phyloP scores from a whole-genome alignment of 495 filamentous ascomycete genomes.

The Recurvomyces mirabilis region DNA sequence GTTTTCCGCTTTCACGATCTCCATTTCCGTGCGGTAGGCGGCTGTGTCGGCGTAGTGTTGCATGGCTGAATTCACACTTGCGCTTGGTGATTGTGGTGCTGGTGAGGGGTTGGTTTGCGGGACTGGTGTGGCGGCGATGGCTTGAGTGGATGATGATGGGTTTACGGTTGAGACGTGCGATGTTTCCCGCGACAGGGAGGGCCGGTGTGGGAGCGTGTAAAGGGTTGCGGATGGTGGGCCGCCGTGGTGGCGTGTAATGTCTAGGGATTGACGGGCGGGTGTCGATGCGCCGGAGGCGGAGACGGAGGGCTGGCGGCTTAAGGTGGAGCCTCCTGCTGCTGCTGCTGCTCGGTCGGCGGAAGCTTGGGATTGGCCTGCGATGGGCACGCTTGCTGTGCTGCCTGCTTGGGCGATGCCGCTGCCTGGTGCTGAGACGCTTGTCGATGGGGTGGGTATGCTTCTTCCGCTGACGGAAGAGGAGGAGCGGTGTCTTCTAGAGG shows the following conservation, averaged over 20 bases:
- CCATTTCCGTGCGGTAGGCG: constrained; percentile 58
- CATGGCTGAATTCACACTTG: constrained; percentile 19
- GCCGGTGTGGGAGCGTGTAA: constrained; percentile 14
- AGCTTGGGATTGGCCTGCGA: constrained; percentile 17
- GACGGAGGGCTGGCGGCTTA: constrained; percentile 12
- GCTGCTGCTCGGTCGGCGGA: constrained; percentile 21
- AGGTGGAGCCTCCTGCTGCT: not conserved
- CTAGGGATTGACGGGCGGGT: constrained; percentile 19
- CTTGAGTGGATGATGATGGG: constrained; percentile 1
- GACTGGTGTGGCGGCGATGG: constrained; percentile 6
- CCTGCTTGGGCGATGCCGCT: constrained; percentile 29
- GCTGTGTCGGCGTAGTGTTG: constrained; percentile 60
- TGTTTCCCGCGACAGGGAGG: constrained; percentile 12
- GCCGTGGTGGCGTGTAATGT: constrained; percentile 7
- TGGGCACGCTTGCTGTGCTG: constrained; percentile 10
- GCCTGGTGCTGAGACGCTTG: constrained; percentile 25
- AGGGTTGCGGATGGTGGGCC: not conserved
- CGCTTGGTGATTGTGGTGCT: constrained; percentile 18
- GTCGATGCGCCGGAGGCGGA: constrained; percentile 16
- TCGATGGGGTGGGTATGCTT: constrained; percentile 37
- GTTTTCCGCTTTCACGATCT: constrained; percentile 67
- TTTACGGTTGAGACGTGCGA: constrained; percentile 11
- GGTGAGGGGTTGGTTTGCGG: constrained; percentile 1
- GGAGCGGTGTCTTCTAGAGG: constrained; percentile 52
- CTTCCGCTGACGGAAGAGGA: constrained; percentile 51